phyloP scores from a whole-genome alignment of 345 rosid species.

The Salix suchowensis region DNA sequence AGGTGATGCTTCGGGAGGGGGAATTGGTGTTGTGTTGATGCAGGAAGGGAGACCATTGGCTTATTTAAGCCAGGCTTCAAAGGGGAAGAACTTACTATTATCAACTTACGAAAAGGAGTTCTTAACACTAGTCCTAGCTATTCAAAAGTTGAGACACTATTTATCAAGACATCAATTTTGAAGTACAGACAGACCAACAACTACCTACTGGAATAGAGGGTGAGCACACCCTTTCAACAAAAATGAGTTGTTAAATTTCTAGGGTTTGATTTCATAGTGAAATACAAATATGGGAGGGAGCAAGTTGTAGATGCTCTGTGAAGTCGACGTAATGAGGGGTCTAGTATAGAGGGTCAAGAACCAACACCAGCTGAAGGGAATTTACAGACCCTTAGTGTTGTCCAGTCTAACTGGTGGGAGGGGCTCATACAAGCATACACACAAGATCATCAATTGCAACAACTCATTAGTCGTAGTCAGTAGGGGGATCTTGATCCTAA shows the following conservation, averaged over 20 bases:
- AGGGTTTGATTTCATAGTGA: neutral
- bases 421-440: too few relatives aligned
- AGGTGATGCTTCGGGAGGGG: neutral
- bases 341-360: too few relatives aligned
- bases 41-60: neutral
- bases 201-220: neutral
- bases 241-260: neutral
- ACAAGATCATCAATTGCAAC: too few relatives aligned
- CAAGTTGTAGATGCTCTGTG: neutral
- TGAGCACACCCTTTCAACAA: neutral
- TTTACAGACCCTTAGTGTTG: too few relatives aligned
- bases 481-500: too few relatives aligned
- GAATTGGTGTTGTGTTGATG: neutral
- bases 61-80: neutral
- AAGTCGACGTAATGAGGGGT: neutral
- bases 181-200: neutral
- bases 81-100: too few relatives aligned
- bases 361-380: too few relatives aligned
- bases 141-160: neutral
- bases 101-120: too few relatives aligned
- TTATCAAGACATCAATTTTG: neutral
- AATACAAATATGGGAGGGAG: neutral
- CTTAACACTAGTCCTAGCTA: neutral
- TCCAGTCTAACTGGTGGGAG: too few relatives aligned
- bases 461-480: too few relatives aligned